These are phyloP conservation scores for Brassica nigra DNA, from an alignment of 345 rosid genomes.

Conservation along the genomic window DNA sequence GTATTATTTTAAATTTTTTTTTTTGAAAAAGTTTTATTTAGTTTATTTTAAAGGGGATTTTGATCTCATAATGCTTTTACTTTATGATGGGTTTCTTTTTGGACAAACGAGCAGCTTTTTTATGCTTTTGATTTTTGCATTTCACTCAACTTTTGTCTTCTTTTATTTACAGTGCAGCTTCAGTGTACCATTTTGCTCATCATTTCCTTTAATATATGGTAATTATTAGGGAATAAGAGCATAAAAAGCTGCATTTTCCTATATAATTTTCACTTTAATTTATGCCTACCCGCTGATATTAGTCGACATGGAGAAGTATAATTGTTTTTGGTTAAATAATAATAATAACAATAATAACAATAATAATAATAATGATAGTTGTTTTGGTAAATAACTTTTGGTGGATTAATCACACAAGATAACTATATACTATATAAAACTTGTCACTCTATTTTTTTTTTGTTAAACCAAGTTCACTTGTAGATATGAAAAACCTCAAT, in stretches of 20 bases:
- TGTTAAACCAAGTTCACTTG: neutral
- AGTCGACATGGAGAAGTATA: neutral
- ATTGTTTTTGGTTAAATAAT: neutral
- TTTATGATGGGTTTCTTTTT: conserved; percentile 47
- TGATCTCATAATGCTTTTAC: conserved; percentile 44
- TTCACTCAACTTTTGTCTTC: conserved; percentile 38
- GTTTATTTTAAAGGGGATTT: conserved; percentile 9
- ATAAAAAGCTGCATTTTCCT: conserved; percentile 20
- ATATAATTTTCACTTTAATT: conserved; percentile 20
- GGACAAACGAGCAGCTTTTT: conserved; percentile 48
- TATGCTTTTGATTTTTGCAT: conserved; percentile 45
- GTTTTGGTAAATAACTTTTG: neutral
- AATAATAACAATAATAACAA: too few relatives aligned
- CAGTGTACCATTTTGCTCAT: conserved; percentile 39
- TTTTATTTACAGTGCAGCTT: conserved; percentile 36
- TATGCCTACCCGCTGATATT: conserved; percentile 21
- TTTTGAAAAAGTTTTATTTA: neutral
- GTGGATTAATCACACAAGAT: neutral
- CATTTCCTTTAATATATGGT: conserved; percentile 36
- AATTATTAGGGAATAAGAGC: conserved; percentile 42
- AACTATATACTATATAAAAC: neutral
- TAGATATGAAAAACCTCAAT: neutral
- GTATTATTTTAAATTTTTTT: conserved; percentile 25
- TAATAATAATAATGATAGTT: neutral
- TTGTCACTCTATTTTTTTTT: neutral